phyloP scores from a whole-genome alignment of 2,329 filamentous ascomycete genomes.

The Hymenoscyphus infarciens region DNA sequence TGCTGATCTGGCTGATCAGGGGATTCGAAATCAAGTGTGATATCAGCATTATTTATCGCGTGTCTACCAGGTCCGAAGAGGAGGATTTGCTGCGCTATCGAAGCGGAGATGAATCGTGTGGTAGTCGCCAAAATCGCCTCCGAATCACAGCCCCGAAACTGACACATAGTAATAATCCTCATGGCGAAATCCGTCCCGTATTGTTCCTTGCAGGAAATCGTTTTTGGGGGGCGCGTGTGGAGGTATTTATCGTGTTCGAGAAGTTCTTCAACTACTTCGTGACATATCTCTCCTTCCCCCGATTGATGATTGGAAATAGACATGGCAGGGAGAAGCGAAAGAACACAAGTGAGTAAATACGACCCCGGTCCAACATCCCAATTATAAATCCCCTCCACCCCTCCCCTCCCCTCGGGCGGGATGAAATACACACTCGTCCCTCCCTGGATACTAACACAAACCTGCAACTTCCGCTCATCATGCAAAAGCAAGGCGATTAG shows the following conservation, averaged over 20 bases:
- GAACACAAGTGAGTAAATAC: conserved; percentile 26
- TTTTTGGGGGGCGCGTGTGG: conserved; percentile 32
- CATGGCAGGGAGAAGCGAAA: conserved; percentile 32
- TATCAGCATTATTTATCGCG: conserved; percentile 33
- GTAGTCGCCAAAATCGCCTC: conserved; percentile 34
- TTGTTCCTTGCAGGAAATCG: conserved; percentile 31
- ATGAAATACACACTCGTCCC: conserved; percentile 35
- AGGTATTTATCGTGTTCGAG: conserved; percentile 31
- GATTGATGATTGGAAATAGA: conserved; percentile 29
- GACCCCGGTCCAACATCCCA: conserved; percentile 36
- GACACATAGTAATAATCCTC: conserved; percentile 32
- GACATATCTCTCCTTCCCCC: conserved; percentile 31
- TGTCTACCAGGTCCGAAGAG: conserved; percentile 32
- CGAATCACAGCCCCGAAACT: conserved; percentile 27
- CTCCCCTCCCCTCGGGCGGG: conserved; percentile 32
- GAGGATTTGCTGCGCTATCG: conserved; percentile 34
- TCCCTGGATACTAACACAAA: conserved; percentile 34
- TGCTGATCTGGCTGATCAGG: conserved; percentile 29
- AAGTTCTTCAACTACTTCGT: conserved; percentile 33
- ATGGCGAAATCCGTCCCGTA: conserved; percentile 33
- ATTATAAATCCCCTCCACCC: conserved; percentile 36
- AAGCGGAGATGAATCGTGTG: conserved; percentile 34
- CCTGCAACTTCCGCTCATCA: conserved; percentile 25
- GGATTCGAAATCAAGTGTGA: conserved; percentile 25
- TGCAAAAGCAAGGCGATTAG: conserved; percentile 32